These are phyloP conservation scores for Nothophytophthora sp. DNA, from an alignment of 352 stramenopile species.

Conservation along the genomic window DNA sequence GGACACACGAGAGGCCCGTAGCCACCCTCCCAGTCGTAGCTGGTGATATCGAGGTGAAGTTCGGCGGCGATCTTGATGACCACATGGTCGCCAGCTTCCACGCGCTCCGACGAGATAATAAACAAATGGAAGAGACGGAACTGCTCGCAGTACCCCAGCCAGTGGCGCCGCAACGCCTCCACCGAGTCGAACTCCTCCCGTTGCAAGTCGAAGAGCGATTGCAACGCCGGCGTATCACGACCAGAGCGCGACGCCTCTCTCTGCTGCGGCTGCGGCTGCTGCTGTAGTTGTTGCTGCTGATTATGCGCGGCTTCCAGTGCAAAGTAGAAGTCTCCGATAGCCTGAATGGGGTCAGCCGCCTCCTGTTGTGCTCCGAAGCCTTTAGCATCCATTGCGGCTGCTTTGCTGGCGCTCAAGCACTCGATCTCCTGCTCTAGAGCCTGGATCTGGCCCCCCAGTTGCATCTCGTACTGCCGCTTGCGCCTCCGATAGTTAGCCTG, in stretches of 20 bases:
- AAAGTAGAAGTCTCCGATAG: slow-evolving; percentile 37
- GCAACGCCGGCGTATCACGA: slow-evolving; percentile 26
- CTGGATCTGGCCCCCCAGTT: slow-evolving; percentile 30
- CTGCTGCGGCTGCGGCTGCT: too few relatives aligned
- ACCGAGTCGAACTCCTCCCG: slow-evolving; percentile 44
- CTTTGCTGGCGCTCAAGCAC: slow-evolving; percentile 14
- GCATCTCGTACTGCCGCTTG: slow-evolving; percentile 48
- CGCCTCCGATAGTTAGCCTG: slow-evolving; percentile 61
- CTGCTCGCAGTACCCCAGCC: slow-evolving; percentile 43
- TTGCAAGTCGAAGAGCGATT: slow-evolving; percentile 30
- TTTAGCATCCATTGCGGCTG: not conserved
- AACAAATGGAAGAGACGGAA: slow-evolving; percentile 45
- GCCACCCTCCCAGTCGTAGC: slow-evolving; percentile 8
- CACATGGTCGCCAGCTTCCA: slow-evolving; percentile 34
- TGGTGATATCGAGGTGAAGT: slow-evolving; percentile 22
- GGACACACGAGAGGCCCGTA: slow-evolving; percentile 27
- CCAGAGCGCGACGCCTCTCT: too few relatives aligned
- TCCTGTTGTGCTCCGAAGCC: too few relatives aligned
- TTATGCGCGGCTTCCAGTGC: slow-evolving; percentile 16
- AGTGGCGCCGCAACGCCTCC: slow-evolving; percentile 39
- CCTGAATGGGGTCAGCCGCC: slow-evolving; percentile 18
- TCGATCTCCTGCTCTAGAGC: slow-evolving; percentile 39
- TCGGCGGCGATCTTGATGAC: slow-evolving; percentile 31
- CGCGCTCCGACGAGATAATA: slow-evolving; percentile 27
- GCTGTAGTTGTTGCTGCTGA: not conserved